Percentiles rank a stretch among this genome's conserved stretches.
Evolutionary conservation across 116 monocot genomes (phyloP).

Genomic region (Zostera marina): DNA sequence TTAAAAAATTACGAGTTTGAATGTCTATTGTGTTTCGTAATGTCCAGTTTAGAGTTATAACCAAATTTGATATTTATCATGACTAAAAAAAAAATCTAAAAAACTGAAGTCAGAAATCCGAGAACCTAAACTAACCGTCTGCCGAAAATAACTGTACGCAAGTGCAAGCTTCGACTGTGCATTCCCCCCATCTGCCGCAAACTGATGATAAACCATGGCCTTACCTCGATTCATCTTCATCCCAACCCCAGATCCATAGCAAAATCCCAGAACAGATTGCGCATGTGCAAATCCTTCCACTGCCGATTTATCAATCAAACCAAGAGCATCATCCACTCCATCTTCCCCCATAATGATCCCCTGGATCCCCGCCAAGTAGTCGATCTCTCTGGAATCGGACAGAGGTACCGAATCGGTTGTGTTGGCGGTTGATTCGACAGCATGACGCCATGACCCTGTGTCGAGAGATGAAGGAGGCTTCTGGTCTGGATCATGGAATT

Average conservation of each 20-base stretch:
- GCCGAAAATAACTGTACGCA: conserved; percentile 66
- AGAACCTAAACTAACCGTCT: conserved; percentile 30
- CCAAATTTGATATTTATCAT: too few species aligned
- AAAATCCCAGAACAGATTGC: conserved; percentile 64
- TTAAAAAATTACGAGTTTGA: too few species aligned
- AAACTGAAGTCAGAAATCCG: background rate
- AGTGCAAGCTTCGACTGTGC: conserved; percentile 80
- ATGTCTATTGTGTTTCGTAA: too few species aligned
- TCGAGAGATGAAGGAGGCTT: conserved; percentile 18
- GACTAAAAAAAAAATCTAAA: too few species aligned
- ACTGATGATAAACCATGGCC: conserved; percentile 51
- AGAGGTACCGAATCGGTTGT: background rate
- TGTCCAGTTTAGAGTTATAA: too few species aligned
- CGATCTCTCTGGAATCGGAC: conserved; percentile 8
- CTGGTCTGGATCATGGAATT: conserved; percentile 27
- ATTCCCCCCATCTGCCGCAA: conserved; percentile 60
- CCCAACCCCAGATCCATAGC: conserved; percentile 28
- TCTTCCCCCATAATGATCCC: conserved; percentile 20
- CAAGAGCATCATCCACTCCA: conserved; percentile 33
- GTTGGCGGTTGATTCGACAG: conserved; percentile 16
- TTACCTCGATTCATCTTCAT: conserved; percentile 26
- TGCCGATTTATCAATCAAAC: conserved; percentile 34
- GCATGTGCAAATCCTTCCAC: conserved; percentile 42
- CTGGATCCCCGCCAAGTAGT: conserved; percentile 35
- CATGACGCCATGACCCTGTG: conserved; percentile 36